Evolutionary conservation across 2,329 filamentous ascomycete genomes (phyloP), one percentile per base, ranked within the genome.

Genomic region (Balansia obtecta): DNA sequence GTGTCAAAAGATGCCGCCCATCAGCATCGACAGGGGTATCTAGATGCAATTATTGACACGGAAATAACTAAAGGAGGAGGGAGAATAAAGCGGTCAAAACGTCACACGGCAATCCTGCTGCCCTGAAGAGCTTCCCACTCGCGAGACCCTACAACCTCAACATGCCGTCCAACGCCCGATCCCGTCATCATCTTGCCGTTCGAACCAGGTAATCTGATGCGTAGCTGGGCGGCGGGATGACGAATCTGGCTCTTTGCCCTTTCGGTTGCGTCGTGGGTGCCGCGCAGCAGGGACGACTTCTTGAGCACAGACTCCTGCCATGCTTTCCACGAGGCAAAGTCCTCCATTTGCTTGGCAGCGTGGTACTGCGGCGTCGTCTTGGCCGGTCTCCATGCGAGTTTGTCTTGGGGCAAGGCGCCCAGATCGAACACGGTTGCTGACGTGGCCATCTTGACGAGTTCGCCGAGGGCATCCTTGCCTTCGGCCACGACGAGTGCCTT

Each of bases 301-400:
- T 71, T 69, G 11, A 77, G 59, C 34, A 83, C 74, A 7, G 71
- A 70, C 22, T 71, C 68, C 57, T 75, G 71, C 80, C 80, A 83
- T 52, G 68, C 66, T 58, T 70, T 72, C 80, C 80, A 83, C 1
- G 73, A 69, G 22, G 75, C 80, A 59, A 78, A 84, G 55, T 85
- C 77, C 64, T 87, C 83, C 51, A 71, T 74, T 62, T 83, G 77
- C 62, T 72, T 75, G 16, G 81, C 82, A 10, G 81, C 80, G 53
- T 83, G 79, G 66, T 82, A 87, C 61, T 80, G 75, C 4, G 82
- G 78, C 44, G 80, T 85, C 39, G 71, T 72, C 60, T 70, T 78
- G 20, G 78, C 77, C 20, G 83, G 83, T 55, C 79, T 74, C 84
- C 85, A 88, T 10, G 76, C 75, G 40, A 82, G 70, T 61, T 74